Base-by-base conservation (phyloP, 2,329 filamentous ascomycete species). In the Calonectria hawksworthii region DNA sequence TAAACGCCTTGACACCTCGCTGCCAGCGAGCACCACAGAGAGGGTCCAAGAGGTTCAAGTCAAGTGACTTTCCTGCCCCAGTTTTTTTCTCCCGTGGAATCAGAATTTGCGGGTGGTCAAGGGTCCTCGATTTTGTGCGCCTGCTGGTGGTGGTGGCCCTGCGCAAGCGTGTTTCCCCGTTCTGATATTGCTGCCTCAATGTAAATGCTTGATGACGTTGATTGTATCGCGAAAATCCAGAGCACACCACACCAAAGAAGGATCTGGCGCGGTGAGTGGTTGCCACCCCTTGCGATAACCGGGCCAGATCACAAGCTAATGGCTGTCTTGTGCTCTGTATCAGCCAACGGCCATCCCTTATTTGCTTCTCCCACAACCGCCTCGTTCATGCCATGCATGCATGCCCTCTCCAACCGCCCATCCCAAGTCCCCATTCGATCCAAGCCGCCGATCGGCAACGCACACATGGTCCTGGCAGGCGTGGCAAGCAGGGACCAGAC, bases 331-430 rank as follows among this genome's bases (percentile, higher is more conserved):
- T 26, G 10, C 28, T 51, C 44, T 11, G 18, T 66, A 36, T 63
- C 54, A 61, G 51, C 67, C 67, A 70, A 67, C 72, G 23, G 34
- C 26, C 21, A 47, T 38, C 65, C n/a, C 47, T 54, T 51, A 26
- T 34, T 51, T 41, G 32, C n/a, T 64, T 63, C 54, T 71, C 68
- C 28, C 52, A 50, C 61, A 70, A 47, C 72, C 72, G 71, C 67
- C 66, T 66, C 32, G 26, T 59, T 36, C 50, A 66, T 70, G 61
- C 61, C 21, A 66, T 61, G 38, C 59, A 65, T 74, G 38, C 61
- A 61, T 38, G 36, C 59, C 44, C 59, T 70, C 26, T 47, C 66
- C 59, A 70, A 44, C 38, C 71, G 50, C 51, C 59, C 59, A 50
- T 38, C 38, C 59, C 41, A 41, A 50, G 26, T 44, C 56, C 54